These are phyloP conservation scores for Cubamyces lactineus DNA, from an alignment of 768 basidiomycete species.

Conservation along the genomic window DNA sequence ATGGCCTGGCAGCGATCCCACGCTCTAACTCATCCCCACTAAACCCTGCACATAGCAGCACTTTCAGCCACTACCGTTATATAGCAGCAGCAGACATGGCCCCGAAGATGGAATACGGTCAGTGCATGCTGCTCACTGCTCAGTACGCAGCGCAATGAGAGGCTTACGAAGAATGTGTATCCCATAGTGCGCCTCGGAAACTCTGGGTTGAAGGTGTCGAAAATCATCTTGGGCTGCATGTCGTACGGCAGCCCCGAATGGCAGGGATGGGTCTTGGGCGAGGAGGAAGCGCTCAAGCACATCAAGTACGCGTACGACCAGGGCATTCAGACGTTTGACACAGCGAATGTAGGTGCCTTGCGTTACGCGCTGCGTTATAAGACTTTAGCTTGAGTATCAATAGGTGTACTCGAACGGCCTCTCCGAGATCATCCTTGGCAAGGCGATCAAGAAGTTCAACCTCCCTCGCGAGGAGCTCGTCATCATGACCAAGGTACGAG, in stretches of 20 bases:
- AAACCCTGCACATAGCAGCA: no score
- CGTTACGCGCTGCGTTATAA: no score
- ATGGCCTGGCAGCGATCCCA: no score
- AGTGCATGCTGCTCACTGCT: background rate
- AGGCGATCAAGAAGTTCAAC: constrained; percentile 47
- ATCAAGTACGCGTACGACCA: constrained; percentile 48
- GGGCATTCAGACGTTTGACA: constrained; percentile 48
- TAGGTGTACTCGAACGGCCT: constrained; percentile 41
- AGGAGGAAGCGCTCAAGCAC: constrained; percentile 42
- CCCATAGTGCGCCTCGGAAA: constrained; percentile 34
- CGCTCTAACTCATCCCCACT: no score
- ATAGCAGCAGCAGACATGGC: no score
- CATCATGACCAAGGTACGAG: constrained; percentile 51
- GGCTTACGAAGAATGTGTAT: background rate
- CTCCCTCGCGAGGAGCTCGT: constrained; percentile 52
- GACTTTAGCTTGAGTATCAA: background rate
- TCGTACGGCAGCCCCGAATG: constrained; percentile 38
- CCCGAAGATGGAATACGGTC: constrained; percentile 2
- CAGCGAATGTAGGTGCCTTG: constrained; percentile 33
- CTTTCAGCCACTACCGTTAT: no score
- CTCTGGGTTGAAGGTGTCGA: constrained; percentile 36
- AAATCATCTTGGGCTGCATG: constrained; percentile 41
- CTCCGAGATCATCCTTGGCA: constrained; percentile 48
- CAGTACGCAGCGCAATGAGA: no score
- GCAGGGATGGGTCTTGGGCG: constrained; percentile 42